Evolutionary conservation across 2,329 filamentous ascomycete species (phyloP), one percentile per base, ranked within the genome.

Genomic region (Clarireedia paspali): DNA sequence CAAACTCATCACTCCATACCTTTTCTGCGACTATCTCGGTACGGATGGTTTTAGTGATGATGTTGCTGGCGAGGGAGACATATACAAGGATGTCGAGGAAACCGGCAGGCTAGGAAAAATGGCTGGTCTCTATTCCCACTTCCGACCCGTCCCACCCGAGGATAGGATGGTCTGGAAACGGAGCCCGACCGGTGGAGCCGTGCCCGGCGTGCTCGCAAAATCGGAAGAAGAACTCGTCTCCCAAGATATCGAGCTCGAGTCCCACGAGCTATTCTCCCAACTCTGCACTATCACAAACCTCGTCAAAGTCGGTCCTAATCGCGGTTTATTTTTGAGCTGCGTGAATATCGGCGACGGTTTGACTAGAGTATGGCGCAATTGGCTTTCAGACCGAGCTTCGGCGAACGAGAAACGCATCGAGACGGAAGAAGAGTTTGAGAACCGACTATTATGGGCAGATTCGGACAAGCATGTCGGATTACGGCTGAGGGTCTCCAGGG

Each of bases 211-310:
- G 38, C 57, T 64, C 67, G 39, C 61, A 12, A 55, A 57, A 36
- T 53, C 65, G 56, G 61, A 67, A 30, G 70, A 72, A 38, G 73
- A 77, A 20, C 68, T 75, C 6, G 79, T 86, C 2, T 77, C 74
- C 10, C 80, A 87, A 56, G 79, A 79, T 6, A 67, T 92, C 38
- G 75, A 76, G 47, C 73, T 95, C 1, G 88, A 91, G 61, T 79
- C 79, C 1, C 79, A 82, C 60, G 88, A 91, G 70, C 72, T 83
- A 23, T 91, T 94, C 67, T 84, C 85, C 0, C 88, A 94, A 70
- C 76, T 94, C 10, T 87, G 85, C 67, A 79, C 83, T 6, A 75
- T 81, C 20, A 81, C 82, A 9, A 88, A 84, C 64, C 70, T 94
- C 36, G 84, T 89, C 59, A 85, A 85, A 67, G 74, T 83, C 36